Conservation (phyloP, 2,329 filamentous ascomycete genomes). For the Tolypocladium inflatum region DNA sequence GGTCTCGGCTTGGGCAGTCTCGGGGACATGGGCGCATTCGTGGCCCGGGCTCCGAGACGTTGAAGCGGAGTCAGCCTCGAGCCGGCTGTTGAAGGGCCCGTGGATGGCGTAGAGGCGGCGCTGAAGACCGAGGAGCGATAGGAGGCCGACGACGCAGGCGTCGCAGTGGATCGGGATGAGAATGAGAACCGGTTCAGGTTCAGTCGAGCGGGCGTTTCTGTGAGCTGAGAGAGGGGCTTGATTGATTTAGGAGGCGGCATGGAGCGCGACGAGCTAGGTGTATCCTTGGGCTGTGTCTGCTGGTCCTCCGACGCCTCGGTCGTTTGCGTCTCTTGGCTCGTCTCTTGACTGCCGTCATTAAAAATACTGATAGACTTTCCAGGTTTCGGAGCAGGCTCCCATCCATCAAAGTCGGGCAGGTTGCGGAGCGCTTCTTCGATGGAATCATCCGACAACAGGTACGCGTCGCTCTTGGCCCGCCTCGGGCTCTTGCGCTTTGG, state of each 20-base stretch:
- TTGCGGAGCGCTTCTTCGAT: slow-evolving; percentile 43
- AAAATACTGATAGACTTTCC: slow-evolving; percentile 34
- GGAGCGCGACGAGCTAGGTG: slow-evolving; percentile 11
- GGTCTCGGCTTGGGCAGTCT: slow-evolving; percentile 17
- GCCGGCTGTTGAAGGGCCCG: slow-evolving; percentile 31
- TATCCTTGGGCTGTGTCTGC: slow-evolving; percentile 10
- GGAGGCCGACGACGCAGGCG: slow-evolving; percentile 25
- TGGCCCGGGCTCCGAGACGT: slow-evolving; percentile 38
- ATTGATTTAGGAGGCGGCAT: slow-evolving; percentile 19
- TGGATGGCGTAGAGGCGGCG: slow-evolving; percentile 26
- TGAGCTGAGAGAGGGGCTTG: slow-evolving; percentile 9
- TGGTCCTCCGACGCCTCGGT: slow-evolving; percentile 10
- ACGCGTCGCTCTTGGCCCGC: slow-evolving; percentile 27
- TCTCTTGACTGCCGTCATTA: slow-evolving; percentile 25
- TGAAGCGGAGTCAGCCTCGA: slow-evolving; percentile 43
- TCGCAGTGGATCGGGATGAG: slow-evolving; percentile 16
- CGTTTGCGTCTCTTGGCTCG: slow-evolving; percentile 5
- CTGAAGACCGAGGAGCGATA: slow-evolving; percentile 26
- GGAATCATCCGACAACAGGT: slow-evolving; percentile 47
- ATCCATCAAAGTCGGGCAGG: slow-evolving; percentile 42
- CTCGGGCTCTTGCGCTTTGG: slow-evolving; percentile 16
- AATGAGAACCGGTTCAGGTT: slow-evolving; percentile 25
- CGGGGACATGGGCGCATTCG: slow-evolving; percentile 16
- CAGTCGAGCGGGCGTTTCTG: slow-evolving; percentile 19
- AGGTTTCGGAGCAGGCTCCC: slow-evolving; percentile 27